Evolutionary conservation across 2,329 filamentous ascomycete species (phyloP), one percentile per base, ranked within the genome.

Genomic region (Aspergillus neoniger): DNA sequence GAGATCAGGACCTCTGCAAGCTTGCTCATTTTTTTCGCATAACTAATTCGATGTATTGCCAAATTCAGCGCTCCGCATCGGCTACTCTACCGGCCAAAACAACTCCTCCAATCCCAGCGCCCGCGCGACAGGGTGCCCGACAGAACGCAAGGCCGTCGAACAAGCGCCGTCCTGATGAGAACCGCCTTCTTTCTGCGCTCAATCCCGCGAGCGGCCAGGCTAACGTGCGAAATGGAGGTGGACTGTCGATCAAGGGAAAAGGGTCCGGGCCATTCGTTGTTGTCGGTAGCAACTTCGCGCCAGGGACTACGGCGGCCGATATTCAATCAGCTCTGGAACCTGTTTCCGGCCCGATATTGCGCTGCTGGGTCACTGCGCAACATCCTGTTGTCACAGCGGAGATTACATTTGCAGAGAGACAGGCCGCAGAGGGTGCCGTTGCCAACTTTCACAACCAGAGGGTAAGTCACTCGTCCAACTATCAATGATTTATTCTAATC

Each of bases 301-400:
- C 83, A n/a, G 86, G 86, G 15, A 89, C 86, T 0, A 88, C 86
- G 2, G 86, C 85, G 15, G 85, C 84, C 25, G 86, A 89, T 66
- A 88, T 89, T 49, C 83, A 88, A 69, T 82, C 85, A 44, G 85
- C 86, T 30, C 79, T 88, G 70, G 77, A 79, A 57, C 79, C 80
- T 2, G 76, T 82, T 17, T 82, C 81, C 15, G 84, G 84, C 32
- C 75, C 80, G 38, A 79, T 86, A 67, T 61, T 82, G 28, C 79
- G 79, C 55, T 88, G 86, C 73, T 80, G 78, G 62, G 74, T 89
- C 21, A 74, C 83, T 12, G 68, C 72, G n/a, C 79, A 79, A 19
- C 73, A 81, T 8, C 86, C 86, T 1, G 82, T 80, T 2, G 86
- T 89, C 55, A 83, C 84, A 59, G 85, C 84, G 3, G 85, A 88